These are phyloP conservation scores for Aphanomyces stellatus DNA, from an alignment of 352 stramenopile genomes.

Conservation along the genomic window DNA sequence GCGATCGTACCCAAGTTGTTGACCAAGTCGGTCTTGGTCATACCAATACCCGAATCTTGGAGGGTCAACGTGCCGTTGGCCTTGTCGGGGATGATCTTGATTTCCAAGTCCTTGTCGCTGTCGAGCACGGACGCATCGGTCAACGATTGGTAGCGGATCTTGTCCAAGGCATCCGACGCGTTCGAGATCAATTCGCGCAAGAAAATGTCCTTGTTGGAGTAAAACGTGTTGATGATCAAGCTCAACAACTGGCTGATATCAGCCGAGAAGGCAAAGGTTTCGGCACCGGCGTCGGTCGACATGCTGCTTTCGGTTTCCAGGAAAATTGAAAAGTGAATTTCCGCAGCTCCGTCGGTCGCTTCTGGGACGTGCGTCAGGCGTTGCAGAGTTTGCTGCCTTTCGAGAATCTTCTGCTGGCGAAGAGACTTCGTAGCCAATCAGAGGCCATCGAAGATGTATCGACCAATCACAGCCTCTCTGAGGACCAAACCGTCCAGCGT, in stretches of 20 bases:
- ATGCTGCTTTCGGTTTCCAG: conserved; percentile 29
- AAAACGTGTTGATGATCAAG: conserved; percentile 98
- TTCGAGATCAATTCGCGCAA: conserved; percentile 95
- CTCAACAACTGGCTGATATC: conserved; percentile 99
- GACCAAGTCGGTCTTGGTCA: conserved; percentile 99
- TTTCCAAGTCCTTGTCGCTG: conserved; percentile 96
- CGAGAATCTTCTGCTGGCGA: conserved; percentile 16
- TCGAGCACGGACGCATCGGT: conserved; percentile 95
- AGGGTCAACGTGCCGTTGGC: conserved; percentile 99
- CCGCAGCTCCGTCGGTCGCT: no score
- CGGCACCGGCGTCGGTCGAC: conserved; percentile 68
- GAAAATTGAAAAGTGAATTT: conserved; percentile 20
- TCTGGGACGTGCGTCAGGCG: no score
- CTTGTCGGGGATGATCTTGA: conserved; percentile 99
- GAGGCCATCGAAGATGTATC: no score
- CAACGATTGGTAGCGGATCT: conserved; percentile 96
- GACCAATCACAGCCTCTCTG: background rate
- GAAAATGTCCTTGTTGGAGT: conserved; percentile 99
- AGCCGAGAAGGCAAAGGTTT: conserved; percentile 99
- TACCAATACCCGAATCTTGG: conserved; percentile 98
- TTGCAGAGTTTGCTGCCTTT: background rate
- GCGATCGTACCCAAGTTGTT: conserved; percentile 99
- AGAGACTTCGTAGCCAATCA: no score
- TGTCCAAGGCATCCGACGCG: conserved; percentile 94
- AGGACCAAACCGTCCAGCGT: no score